phyloP scores from a whole-genome alignment of 768 basidiomycete genomes.

The Mycena sanguinolenta region DNA sequence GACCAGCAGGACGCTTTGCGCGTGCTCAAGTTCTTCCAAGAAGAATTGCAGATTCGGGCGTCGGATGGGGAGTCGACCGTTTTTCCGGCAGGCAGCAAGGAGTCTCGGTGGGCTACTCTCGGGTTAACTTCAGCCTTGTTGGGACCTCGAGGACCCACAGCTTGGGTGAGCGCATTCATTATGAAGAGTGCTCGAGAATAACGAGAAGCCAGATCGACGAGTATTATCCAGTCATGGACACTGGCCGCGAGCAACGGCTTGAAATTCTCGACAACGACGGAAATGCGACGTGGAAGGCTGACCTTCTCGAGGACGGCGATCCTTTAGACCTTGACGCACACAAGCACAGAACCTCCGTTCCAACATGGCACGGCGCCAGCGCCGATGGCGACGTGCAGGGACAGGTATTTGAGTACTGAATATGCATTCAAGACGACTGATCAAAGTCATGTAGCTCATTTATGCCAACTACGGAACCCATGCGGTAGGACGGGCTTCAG shows the following conservation, averaged over 20 bases:
- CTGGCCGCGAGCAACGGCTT: slow-evolving; percentile 75
- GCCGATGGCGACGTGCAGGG: slow-evolving; percentile 82
- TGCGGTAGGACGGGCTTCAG: slow-evolving; percentile 48
- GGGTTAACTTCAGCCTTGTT: slow-evolving; percentile 56
- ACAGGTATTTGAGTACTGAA: slow-evolving; percentile 47
- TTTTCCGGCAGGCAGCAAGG: slow-evolving; percentile 76
- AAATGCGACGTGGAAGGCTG: slow-evolving; percentile 72
- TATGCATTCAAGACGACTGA: background rate
- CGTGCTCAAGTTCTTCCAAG: slow-evolving; percentile 77
- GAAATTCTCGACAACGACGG: slow-evolving; percentile 74
- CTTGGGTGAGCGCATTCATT: slow-evolving; percentile 70
- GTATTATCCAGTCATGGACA: slow-evolving; percentile 92
- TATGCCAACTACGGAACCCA: slow-evolving; percentile 88
- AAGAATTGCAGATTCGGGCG: slow-evolving; percentile 68
- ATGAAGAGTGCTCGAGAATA: background rate
- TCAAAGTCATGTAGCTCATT: slow-evolving; percentile 52
- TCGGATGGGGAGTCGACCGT: slow-evolving; percentile 59
- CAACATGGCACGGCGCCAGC: slow-evolving; percentile 91
- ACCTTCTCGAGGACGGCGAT: slow-evolving; percentile 79
- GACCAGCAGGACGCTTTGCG: slow-evolving; percentile 75
- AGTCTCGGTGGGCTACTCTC: slow-evolving; percentile 78
- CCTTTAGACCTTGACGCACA: slow-evolving; percentile 80
- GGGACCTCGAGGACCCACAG: slow-evolving; percentile 63
- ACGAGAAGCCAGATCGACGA: slow-evolving; percentile 56
- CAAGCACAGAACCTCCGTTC: slow-evolving; percentile 74